Evolutionary conservation across 2,329 filamentous ascomycete species (phyloP), one percentile per base, ranked within the genome.

Genomic region (Sclerotinia subarctica): DNA sequence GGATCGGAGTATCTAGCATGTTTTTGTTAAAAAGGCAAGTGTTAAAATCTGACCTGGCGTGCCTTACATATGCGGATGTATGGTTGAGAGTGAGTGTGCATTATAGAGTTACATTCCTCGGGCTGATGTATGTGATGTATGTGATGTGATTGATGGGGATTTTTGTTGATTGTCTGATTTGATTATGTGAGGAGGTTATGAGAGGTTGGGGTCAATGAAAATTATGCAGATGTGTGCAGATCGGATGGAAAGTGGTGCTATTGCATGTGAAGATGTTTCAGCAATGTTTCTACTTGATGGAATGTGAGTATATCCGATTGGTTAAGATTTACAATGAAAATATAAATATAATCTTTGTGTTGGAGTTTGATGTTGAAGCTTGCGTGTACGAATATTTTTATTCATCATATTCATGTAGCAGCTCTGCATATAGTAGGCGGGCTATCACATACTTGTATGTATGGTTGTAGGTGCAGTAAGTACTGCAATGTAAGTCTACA

Each of bases 161-260:
- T 15, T 42, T 42, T 42, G 13, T 42, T 42, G 38, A 42, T 42
- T 35, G 2, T 49, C 32, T 15, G 47, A 35, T 35, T 35, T 35
- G 35, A 62, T 63, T 47, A 67, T 63, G 57, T 42, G 65, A 63
- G 65, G 65, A n/a, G 65, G 65, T 47, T 54, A 42, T 19, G 15
- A 13, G 52, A 46, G n/a, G 11, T 65, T 49, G 52, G 52, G 52
- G 52, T 57, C 52, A 38, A 56, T 49, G 52, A 56, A 35, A 65
- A 26, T 44, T 46, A 3, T 54, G n/a, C 47, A 42, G 62, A 64
- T 56, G 35, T 38, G 11, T 42, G 38, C 38, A 42, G 38, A 42
- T 42, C n/a, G 13, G 2, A 42, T 15, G 38, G 47, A 44, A 63
- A 57, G 49, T n/a, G 49, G 24, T 62, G 65, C 32, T 38, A 63